phyloP scores from a whole-genome alignment of 768 basidiomycete genomes.

The Trametes cinnabarina region DNA sequence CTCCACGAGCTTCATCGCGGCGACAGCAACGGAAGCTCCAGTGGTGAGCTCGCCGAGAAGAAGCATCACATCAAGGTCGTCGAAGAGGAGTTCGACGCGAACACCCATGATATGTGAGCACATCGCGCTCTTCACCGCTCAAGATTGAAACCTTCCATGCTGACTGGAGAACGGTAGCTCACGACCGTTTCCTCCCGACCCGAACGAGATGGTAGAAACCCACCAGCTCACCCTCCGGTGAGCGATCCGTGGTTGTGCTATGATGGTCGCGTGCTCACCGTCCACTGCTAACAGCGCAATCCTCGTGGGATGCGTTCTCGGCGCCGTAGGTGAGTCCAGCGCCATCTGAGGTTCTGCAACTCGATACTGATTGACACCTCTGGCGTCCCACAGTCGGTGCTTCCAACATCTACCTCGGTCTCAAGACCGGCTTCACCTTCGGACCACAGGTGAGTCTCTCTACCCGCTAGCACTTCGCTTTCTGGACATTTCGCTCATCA shows the following conservation, averaged over 20 bases:
- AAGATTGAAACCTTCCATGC: neutral
- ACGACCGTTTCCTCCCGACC: constrained; percentile 53
- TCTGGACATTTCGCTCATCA: neutral
- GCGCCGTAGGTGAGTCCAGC: constrained; percentile 18
- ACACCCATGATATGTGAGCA: constrained; percentile 4
- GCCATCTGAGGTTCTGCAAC: neutral
- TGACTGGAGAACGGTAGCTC: constrained; percentile 1
- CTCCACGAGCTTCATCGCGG: constrained; percentile 10
- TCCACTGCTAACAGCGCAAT: constrained; percentile 5
- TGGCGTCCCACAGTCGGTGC: constrained; percentile 42
- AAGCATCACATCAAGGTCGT: neutral
- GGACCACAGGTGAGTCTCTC: constrained; percentile 44
- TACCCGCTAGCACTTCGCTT: neutral
- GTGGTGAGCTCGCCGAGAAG: constrained; percentile 8
- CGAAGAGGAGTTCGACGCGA: neutral
- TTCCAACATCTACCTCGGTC: constrained; percentile 64
- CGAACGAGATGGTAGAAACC: constrained; percentile 44
- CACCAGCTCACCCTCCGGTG: constrained; percentile 52
- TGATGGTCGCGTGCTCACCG: neutral
- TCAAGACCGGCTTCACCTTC: constrained; percentile 69
- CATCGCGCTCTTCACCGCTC: too few relatives aligned
- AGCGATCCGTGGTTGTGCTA: neutral
- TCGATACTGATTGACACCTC: constrained; percentile 45
- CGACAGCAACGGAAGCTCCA: constrained; percentile 8
- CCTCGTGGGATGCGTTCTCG: constrained; percentile 17